These are phyloP conservation scores for Beta vulgaris DNA, from an alignment of 148 eudicot species.

Conservation along the genomic window DNA sequence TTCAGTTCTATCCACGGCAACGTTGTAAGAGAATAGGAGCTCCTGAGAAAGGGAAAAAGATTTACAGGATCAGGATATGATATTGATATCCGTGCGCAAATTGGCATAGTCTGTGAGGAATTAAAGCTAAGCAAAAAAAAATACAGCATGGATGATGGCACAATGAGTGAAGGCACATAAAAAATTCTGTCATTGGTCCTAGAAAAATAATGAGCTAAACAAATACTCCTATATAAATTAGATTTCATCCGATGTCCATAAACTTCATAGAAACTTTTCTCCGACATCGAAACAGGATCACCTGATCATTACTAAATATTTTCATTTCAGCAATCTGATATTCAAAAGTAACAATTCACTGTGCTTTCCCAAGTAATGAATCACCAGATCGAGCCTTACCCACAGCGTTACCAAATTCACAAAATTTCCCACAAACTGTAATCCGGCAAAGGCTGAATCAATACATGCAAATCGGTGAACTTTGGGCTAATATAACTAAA, in stretches of 20 bases:
- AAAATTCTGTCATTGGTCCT: not conserved
- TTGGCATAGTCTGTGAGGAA: too few species aligned
- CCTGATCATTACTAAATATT: not conserved
- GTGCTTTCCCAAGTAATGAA: not conserved
- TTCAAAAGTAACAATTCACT: not conserved
- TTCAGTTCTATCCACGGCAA: constrained; percentile 86
- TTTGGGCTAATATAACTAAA: too few species aligned
- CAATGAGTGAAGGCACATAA: not conserved
- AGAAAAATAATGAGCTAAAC: not conserved
- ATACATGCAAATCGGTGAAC: too few species aligned
- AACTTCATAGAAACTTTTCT: not conserved
- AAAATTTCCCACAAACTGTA: too few species aligned
- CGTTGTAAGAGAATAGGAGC: constrained; percentile 80
- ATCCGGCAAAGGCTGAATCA: too few species aligned
- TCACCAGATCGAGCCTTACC: not conserved
- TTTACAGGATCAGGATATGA: too few species aligned
- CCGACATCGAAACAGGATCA: not conserved
- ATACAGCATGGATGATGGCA: not conserved
- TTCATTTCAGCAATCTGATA: too few species aligned
- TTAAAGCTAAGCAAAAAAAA: not conserved
- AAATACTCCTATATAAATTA: not conserved
- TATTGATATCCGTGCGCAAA: too few species aligned
- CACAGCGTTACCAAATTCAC: too few species aligned
- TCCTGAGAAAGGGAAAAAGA: constrained; percentile 51
- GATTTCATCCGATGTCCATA: not conserved